Evolutionary conservation across 2,329 filamentous ascomycete genomes (phyloP), one percentile per base, ranked within the genome.

Genomic region (Metarhizium brunneum): DNA sequence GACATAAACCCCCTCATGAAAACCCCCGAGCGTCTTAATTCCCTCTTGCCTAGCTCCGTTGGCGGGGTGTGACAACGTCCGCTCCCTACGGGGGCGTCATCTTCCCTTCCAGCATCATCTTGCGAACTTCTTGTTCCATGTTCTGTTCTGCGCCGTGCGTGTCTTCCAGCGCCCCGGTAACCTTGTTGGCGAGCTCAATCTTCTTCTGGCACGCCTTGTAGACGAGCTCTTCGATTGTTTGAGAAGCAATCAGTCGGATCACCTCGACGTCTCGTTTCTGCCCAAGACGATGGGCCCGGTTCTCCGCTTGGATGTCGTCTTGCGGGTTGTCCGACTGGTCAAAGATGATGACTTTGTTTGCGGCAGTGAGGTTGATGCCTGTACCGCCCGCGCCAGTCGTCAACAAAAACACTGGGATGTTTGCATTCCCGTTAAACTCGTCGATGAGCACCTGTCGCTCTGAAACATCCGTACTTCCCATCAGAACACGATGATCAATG

Each of bases 291-390:
- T 99, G 94, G 0, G 94, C 94, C 18, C 94, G 86, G 69, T 99
- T 97, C 76, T 97, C 94, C 0, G 94, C 94, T 69, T 99, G 94
- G n/a, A 96, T 85, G 67, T 99, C 94, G 63, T 97, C 92, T 68
- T 99, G 94, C 0, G 94, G 94, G 64, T 99, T 99, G 74, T 96
- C 96, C n/a, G 86, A 90, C 60, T 88, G 88, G 71, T 99, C 94
- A 68, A 97, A 96, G 65, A 99, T 94, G 71, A 99, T 84, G 63
- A 99, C 92, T 72, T 96, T 97, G 76, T 97, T 97, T 4, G 94
- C 94, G 40, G 88, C 89, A 7, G 92, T 94, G 54, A 99, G 74
- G 70, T 99, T 99, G 74, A 99, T 95, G 45, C 94, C 94, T 0
- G 92, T 94, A n/a, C 94, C 94, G 53, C 94, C 94, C 0, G 92